Evolutionary conservation across 257 asterid genomes (phyloP), one percentile per base, ranked within the genome.

Genomic region (Ligustrum vulgare): DNA sequence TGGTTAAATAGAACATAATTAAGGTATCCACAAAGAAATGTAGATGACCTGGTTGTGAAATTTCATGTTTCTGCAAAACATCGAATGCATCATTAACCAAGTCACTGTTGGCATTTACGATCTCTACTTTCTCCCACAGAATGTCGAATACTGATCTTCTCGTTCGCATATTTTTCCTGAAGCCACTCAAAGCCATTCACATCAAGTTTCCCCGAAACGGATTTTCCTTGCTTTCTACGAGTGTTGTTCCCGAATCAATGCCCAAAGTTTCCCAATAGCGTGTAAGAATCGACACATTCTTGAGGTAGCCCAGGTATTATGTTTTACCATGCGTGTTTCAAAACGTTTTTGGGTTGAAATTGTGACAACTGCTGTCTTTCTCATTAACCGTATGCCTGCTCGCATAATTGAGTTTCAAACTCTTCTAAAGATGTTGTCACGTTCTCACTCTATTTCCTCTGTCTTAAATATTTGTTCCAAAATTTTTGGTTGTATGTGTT

Each of bases 161-260:
- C 97, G 3, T 82, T 85, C 1, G 98, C 84, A 70, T 95, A 95
- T 80, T 95, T 93, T 41, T 88, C 82, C 87, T 95, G 99, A 32
- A 90, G 92, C 75, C 77, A 81, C 81, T 95, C 99, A 31, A 95
- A 95, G 47, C 77, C 99, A 79, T 91, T 95, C 81, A 91, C 94
- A 72, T 95, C 97, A 28, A 95, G 97, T 80, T 95, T 95, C 78
- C 98, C 99, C 0, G 98, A 87, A 35, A 93, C 97, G 18, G 97
- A 88, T 78, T 91, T 93, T 33, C 99, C 99, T 79, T 93, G 99
- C 82, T 93, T 95, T 77, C 99, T 86, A n/a, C 88, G 91, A 9
- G 82, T 91, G 96, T 72, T 93, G 98, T 67, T 95, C 99, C 72
- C 93, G 79, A 15, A 93, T 92, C 6, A 97, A 93, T 41, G 85